These are phyloP conservation scores for Globisporangium parvum DNA, from an alignment of 352 stramenopile genomes.

Conservation along the genomic window DNA sequence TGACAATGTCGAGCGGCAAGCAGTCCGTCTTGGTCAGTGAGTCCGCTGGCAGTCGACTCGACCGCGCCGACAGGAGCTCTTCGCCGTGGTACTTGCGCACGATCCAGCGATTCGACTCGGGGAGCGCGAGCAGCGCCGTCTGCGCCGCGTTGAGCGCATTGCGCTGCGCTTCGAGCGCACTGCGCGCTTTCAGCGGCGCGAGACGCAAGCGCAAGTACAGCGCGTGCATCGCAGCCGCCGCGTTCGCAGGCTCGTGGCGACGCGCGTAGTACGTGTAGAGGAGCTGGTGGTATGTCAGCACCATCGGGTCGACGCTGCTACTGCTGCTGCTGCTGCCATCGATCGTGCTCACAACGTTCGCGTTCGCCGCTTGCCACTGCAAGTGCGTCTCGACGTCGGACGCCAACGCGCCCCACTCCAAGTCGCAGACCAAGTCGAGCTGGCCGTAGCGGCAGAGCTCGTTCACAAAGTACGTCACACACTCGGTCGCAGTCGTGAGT, in stretches of 20 bases:
- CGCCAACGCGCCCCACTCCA: conserved; percentile 61
- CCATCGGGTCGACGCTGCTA: conserved; percentile 29
- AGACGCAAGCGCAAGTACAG: conserved; percentile 47
- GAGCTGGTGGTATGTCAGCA: conserved; percentile 58
- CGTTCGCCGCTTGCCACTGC: conserved; percentile 67
- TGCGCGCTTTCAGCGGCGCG: conserved; percentile 26
- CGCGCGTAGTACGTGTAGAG: conserved; percentile 66
- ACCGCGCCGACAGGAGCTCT: conserved; percentile 22
- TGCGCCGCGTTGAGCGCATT: conserved; percentile 49
- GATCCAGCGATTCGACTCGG: conserved; percentile 50
- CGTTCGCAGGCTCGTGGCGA: conserved; percentile 57
- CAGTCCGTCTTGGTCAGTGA: not conserved
- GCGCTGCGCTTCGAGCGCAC: conserved; percentile 46
- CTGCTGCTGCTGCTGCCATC: conserved; percentile 9
- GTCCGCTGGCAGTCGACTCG: conserved; percentile 5
- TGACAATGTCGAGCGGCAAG: conserved; percentile 46
- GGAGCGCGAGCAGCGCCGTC: conserved; percentile 34
- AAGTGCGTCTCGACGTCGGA: conserved; percentile 63
- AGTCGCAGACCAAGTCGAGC: conserved; percentile 62
- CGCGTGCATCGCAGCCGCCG: conserved; percentile 50
- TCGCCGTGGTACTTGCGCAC: conserved; percentile 67
- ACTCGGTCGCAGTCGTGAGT: conserved; percentile 49
- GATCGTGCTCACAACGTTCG: conserved; percentile 33
- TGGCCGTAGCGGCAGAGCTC: conserved; percentile 60
- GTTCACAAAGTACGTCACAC: conserved; percentile 68